Conservation (phyloP, 805 yeast genomes). For the Myxozyma melibiosi region DNA sequence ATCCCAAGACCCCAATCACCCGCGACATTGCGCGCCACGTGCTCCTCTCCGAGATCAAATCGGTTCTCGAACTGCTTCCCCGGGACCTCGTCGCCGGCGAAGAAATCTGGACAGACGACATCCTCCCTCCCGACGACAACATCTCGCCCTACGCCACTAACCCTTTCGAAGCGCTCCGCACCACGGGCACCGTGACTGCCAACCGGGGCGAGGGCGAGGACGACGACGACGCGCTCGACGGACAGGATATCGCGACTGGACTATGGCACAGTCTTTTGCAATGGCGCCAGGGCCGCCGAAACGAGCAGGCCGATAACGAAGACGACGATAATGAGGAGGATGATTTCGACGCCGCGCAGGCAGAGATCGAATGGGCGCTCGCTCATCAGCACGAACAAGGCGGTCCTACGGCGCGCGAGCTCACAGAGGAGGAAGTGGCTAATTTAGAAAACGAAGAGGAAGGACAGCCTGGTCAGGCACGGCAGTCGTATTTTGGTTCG, state of each 20-base stretch:
- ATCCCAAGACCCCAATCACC: slow-evolving; percentile 19
- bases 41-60: slow-evolving; percentile 34
- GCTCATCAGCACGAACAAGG: background rate
- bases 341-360: slow-evolving; percentile 8
- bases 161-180: background rate
- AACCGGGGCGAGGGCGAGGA: background rate
- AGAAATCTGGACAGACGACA: slow-evolving; percentile 36
- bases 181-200: background rate
- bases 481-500: background rate
- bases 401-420: background rate
- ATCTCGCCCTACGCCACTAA: slow-evolving; percentile 32
- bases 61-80: slow-evolving; percentile 33
- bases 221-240: slow-evolving; percentile 11
- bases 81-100: slow-evolving; percentile 25
- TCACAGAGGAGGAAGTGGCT: background rate
- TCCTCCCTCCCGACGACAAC: slow-evolving; percentile 36
- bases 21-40: slow-evolving; percentile 36
- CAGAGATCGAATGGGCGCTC: background rate
- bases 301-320: background rate
- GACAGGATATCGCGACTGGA: slow-evolving; percentile 17
- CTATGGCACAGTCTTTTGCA: slow-evolving; percentile 22
- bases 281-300: slow-evolving; percentile 21
- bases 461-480: background rate
- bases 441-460: background rate
- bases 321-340: background rate